Percentiles rank a stretch among this genome's conserved stretches.
Conservation (phyloP, 2,329 filamentous ascomycete species). For the Emericellopsis cladophorae region DNA sequence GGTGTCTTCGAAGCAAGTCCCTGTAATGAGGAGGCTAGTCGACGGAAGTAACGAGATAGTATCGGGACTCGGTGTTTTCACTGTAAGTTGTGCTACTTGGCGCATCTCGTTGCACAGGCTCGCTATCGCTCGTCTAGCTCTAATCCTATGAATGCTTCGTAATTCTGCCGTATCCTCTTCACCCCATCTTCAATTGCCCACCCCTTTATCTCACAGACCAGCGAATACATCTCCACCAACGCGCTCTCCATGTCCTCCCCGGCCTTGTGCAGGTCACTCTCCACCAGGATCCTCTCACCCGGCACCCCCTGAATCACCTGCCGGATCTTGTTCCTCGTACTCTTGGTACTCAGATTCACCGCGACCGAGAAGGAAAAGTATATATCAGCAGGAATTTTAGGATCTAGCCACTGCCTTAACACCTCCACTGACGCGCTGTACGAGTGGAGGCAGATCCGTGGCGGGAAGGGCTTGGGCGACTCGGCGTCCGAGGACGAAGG, state of each 20-base stretch:
- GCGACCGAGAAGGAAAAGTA: slow-evolving; percentile 82
- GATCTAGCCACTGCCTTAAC: slow-evolving; percentile 65
- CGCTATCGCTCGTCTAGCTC: no score
- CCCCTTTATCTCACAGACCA: slow-evolving; percentile 63
- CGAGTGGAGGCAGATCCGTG: slow-evolving; percentile 84
- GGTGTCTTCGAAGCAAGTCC: neutral
- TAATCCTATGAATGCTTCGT: slow-evolving; percentile 45
- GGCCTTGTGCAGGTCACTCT: slow-evolving; percentile 81
- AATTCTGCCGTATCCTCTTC: slow-evolving; percentile 57
- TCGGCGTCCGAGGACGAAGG: slow-evolving; percentile 1
- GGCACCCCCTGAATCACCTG: slow-evolving; percentile 62
- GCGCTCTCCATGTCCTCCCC: slow-evolving; percentile 68
- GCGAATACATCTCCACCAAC: slow-evolving; percentile 63
- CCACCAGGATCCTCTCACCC: slow-evolving; percentile 66
- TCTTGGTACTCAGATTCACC: slow-evolving; percentile 58
- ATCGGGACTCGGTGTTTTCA: no score
- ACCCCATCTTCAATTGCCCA: slow-evolving; percentile 69
- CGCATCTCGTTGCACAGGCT: no score
- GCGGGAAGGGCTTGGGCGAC: slow-evolving; percentile 56
- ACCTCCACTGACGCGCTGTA: slow-evolving; percentile 70
- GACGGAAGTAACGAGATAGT: no score
- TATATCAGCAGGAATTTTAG: slow-evolving; percentile 59
- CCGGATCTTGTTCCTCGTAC: slow-evolving; percentile 34
- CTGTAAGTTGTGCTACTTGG: no score
- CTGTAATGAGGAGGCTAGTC: no score